Percentiles rank a stretch among this genome's conserved stretches.
Evolutionary conservation across 2,329 filamentous ascomycete species (phyloP).

Genomic region (Amphichorda felina): DNA sequence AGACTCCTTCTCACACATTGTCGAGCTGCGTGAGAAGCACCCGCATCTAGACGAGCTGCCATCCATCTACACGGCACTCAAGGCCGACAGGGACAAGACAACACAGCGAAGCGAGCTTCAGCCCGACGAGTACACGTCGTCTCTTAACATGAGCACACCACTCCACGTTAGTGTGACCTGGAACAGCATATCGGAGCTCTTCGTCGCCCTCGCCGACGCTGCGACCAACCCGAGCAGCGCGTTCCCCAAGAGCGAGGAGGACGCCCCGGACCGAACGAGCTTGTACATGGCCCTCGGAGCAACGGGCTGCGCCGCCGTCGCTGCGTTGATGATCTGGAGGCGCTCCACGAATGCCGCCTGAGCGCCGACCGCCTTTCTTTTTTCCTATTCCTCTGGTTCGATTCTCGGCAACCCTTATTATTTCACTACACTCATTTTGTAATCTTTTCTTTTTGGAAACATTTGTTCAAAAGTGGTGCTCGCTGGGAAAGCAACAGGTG

Average conservation of each 20-base stretch:
- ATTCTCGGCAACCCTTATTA: background rate
- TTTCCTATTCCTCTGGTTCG: background rate
- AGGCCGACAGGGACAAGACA: constrained; percentile 91
- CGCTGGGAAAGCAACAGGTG: no score
- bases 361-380: constrained; percentile 3
- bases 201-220: constrained; percentile 81
- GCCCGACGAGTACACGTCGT: constrained; percentile 81
- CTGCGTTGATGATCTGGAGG: constrained; percentile 55
- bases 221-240: constrained; percentile 81
- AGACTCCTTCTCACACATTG: constrained; percentile 88
- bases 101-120: constrained; percentile 88
- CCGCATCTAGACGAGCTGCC: constrained; percentile 82
- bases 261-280: constrained; percentile 69
- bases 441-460: background rate
- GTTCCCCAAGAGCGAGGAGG: constrained; percentile 83
- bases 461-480: no score
- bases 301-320: constrained; percentile 48
- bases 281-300: constrained; percentile 79
- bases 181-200: constrained; percentile 88
- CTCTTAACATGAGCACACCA: constrained; percentile 78
- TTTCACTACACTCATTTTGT: background rate
- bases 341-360: constrained; percentile 37
- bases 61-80: constrained; percentile 83
- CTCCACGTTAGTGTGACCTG: constrained; percentile 92
- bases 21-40: constrained; percentile 65